Percentiles rank a stretch among this genome's conserved stretches.
These are phyloP conservation scores for Cerrena zonata DNA, from an alignment of 1,284 basidiomycete genomes.

Conservation along the genomic window DNA sequence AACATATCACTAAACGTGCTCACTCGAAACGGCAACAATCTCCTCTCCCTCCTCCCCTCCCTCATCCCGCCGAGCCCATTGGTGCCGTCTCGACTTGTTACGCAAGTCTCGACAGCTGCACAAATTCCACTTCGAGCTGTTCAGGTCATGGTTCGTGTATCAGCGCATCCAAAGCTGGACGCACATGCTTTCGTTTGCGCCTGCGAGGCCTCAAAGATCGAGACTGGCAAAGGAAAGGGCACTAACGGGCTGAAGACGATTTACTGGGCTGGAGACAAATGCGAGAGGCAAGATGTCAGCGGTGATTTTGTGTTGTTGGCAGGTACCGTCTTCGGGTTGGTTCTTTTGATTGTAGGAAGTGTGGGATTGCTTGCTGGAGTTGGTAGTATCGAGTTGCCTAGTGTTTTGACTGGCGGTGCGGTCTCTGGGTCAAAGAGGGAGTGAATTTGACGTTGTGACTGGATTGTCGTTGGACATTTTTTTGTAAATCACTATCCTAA, in stretches of 20 bases:
- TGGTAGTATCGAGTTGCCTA: constrained; percentile 59
- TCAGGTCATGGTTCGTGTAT: constrained; percentile 67
- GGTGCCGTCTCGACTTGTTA: constrained; percentile 64
- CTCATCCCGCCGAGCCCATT: constrained; percentile 45
- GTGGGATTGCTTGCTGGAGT: constrained; percentile 60
- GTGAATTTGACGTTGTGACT: constrained; percentile 18
- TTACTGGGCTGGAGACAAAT: constrained; percentile 66
- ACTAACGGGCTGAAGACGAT: constrained; percentile 31
- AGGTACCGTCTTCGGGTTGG: constrained; percentile 59
- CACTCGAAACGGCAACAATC: constrained; percentile 41
- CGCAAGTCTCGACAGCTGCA: constrained; percentile 47
- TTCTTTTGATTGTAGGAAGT: constrained; percentile 62
- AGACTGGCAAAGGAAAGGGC: constrained; percentile 38
- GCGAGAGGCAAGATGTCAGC: constrained; percentile 74
- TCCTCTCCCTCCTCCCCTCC: constrained; percentile 41
- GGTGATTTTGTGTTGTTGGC: constrained; percentile 70
- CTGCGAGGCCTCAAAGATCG: constrained; percentile 45
- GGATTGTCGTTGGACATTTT: background rate
- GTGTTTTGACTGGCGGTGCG: constrained; percentile 60
- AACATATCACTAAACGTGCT: constrained; percentile 5
- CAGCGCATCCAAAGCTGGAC: constrained; percentile 52
- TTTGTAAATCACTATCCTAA: too few relatives aligned
- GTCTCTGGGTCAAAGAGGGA: constrained; percentile 47
- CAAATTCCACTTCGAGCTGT: constrained; percentile 57
- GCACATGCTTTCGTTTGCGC: constrained; percentile 70